phyloP scores from a whole-genome alignment of 2,329 filamentous ascomycete species.

The Talaromyces marneffei region DNA sequence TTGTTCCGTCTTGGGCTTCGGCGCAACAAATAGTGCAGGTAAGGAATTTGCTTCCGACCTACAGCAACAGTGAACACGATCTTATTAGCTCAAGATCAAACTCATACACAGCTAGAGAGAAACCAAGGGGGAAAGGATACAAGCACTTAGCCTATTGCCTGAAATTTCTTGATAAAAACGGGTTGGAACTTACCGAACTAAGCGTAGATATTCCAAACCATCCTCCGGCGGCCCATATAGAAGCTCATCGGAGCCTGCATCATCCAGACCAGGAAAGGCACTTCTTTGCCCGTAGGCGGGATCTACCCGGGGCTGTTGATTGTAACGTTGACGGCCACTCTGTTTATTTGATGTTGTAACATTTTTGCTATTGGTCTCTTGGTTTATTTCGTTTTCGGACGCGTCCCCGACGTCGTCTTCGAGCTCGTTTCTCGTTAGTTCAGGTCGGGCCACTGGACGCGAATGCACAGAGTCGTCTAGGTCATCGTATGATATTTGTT shows the following conservation, averaged over 20 bases:
- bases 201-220: slow-evolving; percentile 63
- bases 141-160: slow-evolving; percentile 24
- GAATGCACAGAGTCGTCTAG: neutral
- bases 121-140: slow-evolving; percentile 14
- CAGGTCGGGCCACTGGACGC: neutral
- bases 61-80: slow-evolving; percentile 17
- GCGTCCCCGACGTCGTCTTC: slow-evolving; percentile 25
- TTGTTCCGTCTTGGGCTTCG: slow-evolving; percentile 38
- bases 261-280: slow-evolving; percentile 61
- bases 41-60: slow-evolving; percentile 72
- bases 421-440: neutral
- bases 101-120: slow-evolving; percentile 5
- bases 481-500: slow-evolving; percentile 19
- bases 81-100: slow-evolving; percentile 11
- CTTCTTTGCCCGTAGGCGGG: slow-evolving; percentile 65
- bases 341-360: neutral
- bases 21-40: slow-evolving; percentile 64
- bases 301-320: slow-evolving; percentile 46
- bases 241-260: slow-evolving; percentile 47
- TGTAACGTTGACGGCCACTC: slow-evolving; percentile 4
- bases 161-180: slow-evolving; percentile 6
- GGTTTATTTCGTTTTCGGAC: slow-evolving; percentile 1
- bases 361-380: neutral
- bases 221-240: slow-evolving; percentile 64
- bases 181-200: slow-evolving; percentile 57